These are phyloP conservation scores for Austroboletus olivaceoglutinosus DNA, from an alignment of 1,284 basidiomycete species.

Conservation along the genomic window DNA sequence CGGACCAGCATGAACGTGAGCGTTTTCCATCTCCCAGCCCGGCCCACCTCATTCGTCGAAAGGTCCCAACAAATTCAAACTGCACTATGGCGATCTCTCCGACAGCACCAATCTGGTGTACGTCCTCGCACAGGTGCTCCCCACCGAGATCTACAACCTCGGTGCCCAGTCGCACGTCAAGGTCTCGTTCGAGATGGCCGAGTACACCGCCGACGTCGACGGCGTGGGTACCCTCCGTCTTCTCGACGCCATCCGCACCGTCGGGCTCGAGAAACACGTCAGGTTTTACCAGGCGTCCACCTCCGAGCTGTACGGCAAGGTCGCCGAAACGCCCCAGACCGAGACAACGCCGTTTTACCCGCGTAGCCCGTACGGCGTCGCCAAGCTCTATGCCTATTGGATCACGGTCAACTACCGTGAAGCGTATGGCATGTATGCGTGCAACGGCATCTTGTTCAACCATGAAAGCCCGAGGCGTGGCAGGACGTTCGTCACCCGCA, in stretches of 20 bases:
- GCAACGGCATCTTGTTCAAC: slow-evolving; percentile 91
- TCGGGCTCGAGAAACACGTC: slow-evolving; percentile 82
- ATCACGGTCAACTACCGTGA: slow-evolving; percentile 91
- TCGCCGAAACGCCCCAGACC: slow-evolving; percentile 86
- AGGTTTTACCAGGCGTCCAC: slow-evolving; percentile 94
- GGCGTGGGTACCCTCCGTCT: slow-evolving; percentile 88
- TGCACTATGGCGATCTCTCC: slow-evolving; percentile 89
- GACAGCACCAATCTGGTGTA: slow-evolving; percentile 94
- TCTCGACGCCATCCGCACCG: slow-evolving; percentile 89
- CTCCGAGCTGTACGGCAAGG: slow-evolving; percentile 91
- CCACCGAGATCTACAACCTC: slow-evolving; percentile 92
- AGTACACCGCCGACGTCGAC: slow-evolving; percentile 94
- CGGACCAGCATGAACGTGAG: slow-evolving; percentile 81
- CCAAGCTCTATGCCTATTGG: slow-evolving; percentile 88
- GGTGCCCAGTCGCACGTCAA: slow-evolving; percentile 97
- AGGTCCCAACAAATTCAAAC: slow-evolving; percentile 78
- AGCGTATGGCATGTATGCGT: slow-evolving; percentile 89
- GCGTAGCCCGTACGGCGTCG: slow-evolving; percentile 87
- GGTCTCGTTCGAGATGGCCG: slow-evolving; percentile 95
- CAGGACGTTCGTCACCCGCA: slow-evolving; percentile 90
- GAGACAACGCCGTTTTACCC: slow-evolving; percentile 95
- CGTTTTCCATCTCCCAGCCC: slow-evolving; percentile 2
- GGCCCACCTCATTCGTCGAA: slow-evolving; percentile 3
- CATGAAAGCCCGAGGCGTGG: slow-evolving; percentile 91
- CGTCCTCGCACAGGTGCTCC: slow-evolving; percentile 87